Evolutionary conservation across 1,284 basidiomycete species (phyloP), one percentile per base, ranked within the genome.

Genomic region (Ustilago xerochloae): DNA sequence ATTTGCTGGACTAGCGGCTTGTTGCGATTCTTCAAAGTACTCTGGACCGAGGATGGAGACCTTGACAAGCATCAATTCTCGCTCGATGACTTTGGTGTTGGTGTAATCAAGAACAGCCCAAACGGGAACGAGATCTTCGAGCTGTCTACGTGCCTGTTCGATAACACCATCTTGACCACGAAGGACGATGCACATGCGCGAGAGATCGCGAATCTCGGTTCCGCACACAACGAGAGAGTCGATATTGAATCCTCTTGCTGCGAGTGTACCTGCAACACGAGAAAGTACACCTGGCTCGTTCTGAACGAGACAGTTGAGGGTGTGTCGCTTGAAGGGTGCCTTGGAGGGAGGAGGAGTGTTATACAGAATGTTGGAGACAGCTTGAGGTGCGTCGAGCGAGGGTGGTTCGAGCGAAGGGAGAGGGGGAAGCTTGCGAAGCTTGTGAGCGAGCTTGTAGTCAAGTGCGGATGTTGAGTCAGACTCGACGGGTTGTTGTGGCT

Each of bases 271-370:
- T 6, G 96, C 96, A 2, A 99, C 95, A 76, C 97, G 91, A 22
- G 96, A 97, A 20, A 99, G 89, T 18, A 99, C 97, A 85, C 97
- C 97, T 2, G 97, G 97, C 86, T 99, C 97, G 85, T 99, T 98
- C 86, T 99, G 97, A 7, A 99, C 97, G 67, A 99, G 90, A 86
- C 95, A 98, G 87, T 99, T 99, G 75, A 99, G 89, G 64, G 96
- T 90, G 84, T 99, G 97, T 92, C 93, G 93, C 89, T 97, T 97
- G 87, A 91, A 97, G 2, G 95, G 95, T 85, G 97, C 93, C 57
- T 91, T 86, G 83, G 91, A 93, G 1, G 94, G 94, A 18, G 94
- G 92, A 7, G 94, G 94, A 7, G 95, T 97, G 85, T 97, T 97
- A 80, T 84, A 84, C 16, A 85, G 72, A 57, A 86, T 84, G 69